A percentile compares a stretch with the other conserved stretches of the same genome.
Evolutionary conservation across 2,329 filamentous ascomycete genomes (phyloP).

Genomic region (Cladosporium phlei): DNA sequence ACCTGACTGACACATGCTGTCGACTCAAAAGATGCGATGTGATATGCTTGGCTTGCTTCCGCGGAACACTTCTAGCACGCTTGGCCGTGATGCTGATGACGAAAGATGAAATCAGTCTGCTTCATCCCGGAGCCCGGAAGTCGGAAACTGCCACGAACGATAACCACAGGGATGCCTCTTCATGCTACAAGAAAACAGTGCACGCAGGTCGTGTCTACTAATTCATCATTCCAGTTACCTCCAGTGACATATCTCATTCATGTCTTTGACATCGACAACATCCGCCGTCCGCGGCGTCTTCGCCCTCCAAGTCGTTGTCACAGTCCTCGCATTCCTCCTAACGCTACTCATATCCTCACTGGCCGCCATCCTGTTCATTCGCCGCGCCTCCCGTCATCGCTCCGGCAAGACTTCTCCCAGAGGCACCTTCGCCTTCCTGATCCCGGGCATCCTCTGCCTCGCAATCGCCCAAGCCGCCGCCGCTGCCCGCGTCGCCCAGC

Average conservation of each 20-base stretch:
- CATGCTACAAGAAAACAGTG: too few relatives aligned
- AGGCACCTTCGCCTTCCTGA: conserved; percentile 11
- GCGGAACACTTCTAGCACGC: too few relatives aligned
- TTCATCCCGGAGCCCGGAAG: too few relatives aligned
- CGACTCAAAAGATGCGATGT: too few relatives aligned
- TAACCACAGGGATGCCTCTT: too few relatives aligned
- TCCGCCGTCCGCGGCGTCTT: conserved; percentile 4
- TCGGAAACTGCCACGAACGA: too few relatives aligned
- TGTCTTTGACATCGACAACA: conserved; percentile 2
- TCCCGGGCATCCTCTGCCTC: conserved; percentile 4
- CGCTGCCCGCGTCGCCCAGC: neutral
- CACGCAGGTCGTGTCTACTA: too few relatives aligned
- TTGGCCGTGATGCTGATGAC: too few relatives aligned
- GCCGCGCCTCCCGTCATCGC: neutral
- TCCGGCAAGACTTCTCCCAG: neutral
- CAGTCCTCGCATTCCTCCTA: conserved; percentile 9
- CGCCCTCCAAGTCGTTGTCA: conserved; percentile 11
- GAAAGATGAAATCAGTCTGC: too few relatives aligned
- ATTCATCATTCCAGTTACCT: too few relatives aligned
- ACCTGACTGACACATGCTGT: too few relatives aligned
- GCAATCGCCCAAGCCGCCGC: conserved; percentile 7
- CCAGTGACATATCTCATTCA: neutral
- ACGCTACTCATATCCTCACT: neutral
- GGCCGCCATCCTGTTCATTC: neutral
- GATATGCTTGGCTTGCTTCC: too few relatives aligned